A percentile compares a stretch with the other conserved stretches of the same genome.
These are phyloP conservation scores for Suhomyces bokatorum DNA, from an alignment of 1,139 yeast genomes.

Conservation along the genomic window DNA sequence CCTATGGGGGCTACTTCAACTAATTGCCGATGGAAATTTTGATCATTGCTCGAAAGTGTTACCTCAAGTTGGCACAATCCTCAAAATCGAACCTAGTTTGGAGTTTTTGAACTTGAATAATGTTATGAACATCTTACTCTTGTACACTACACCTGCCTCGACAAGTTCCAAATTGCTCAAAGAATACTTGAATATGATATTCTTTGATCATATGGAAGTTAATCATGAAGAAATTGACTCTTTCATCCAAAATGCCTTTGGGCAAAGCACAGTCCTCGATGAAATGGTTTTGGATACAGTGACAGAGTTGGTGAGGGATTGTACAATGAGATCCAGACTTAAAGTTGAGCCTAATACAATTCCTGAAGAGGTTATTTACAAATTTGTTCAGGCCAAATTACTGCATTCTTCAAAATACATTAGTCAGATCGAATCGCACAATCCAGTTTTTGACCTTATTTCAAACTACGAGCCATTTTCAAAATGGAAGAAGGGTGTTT, in stretches of 20 bases:
- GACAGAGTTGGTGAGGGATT: constrained; percentile 1
- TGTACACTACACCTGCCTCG: constrained; percentile 5
- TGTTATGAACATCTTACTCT: constrained; percentile 8
- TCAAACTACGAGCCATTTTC: constrained; percentile 21
- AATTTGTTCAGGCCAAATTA: constrained; percentile 28
- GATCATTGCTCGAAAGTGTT: background rate
- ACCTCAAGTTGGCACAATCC: background rate
- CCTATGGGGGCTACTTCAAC: constrained; percentile 4
- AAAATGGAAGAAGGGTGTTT: constrained; percentile 31
- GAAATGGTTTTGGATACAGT: constrained; percentile 3
- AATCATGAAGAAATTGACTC: background rate
- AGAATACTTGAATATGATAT: background rate
- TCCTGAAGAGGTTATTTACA: constrained; percentile 14
- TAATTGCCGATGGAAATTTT: background rate
- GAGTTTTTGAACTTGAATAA: constrained; percentile 11
- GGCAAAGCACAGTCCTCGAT: background rate
- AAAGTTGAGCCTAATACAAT: background rate
- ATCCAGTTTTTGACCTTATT: constrained; percentile 20
- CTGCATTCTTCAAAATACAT: constrained; percentile 24
- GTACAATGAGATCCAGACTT: background rate
- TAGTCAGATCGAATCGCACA: constrained; percentile 18
- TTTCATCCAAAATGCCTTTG: background rate
- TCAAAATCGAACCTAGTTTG: background rate
- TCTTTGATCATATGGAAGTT: background rate
- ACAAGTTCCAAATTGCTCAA: background rate